Conservation (phyloP, 73 alveolate genomes). For the Tetrahymena thermophila region DNA sequence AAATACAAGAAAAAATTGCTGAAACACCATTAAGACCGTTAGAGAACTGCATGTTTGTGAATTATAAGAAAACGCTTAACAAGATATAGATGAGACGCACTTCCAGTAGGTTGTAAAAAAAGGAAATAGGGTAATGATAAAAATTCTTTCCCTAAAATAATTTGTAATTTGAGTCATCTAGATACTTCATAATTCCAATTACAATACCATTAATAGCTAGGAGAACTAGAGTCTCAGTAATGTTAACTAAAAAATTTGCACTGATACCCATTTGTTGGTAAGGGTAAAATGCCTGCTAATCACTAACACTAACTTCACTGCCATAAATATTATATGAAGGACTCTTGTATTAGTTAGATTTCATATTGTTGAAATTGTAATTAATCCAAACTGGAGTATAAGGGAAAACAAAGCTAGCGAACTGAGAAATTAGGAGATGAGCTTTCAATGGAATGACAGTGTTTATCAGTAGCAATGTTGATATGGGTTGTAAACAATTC, state of each 20-base stretch:
- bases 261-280: neutral
- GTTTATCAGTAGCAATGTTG: neutral
- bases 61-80: neutral
- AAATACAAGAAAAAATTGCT: neutral
- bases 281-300: neutral
- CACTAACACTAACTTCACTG: neutral
- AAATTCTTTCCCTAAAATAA: neutral
- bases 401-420: neutral
- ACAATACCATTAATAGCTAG: neutral
- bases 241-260: neutral
- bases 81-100: neutral
- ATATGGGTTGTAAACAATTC: neutral
- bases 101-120: neutral
- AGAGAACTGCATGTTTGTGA: neutral
- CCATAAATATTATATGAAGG: neutral
- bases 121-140: neutral
- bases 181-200: neutral
- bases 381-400: neutral
- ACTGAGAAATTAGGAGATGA: neutral
- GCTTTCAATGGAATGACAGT: neutral
- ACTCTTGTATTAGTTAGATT: neutral
- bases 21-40: neutral
- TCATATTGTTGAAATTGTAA: neutral
- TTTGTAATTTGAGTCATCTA: neutral
- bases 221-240: neutral